Evolutionary conservation across 2,329 filamentous ascomycete genomes (phyloP).

Genomic region (Claviceps digitariae): DNA sequence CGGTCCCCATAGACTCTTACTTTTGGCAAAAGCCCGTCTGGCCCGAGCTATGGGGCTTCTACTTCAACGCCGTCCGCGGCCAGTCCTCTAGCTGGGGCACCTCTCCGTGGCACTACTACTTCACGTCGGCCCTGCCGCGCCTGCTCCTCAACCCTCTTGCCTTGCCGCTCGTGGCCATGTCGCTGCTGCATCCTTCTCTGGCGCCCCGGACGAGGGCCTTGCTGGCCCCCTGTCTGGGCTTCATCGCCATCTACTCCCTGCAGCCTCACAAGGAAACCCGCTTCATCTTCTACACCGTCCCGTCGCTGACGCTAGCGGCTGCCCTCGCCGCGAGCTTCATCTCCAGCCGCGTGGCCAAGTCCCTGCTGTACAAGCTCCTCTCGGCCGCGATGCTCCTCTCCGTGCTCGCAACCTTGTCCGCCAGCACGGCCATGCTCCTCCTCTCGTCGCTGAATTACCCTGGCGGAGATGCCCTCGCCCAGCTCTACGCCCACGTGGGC

Average conservation of each 20-base stretch:
- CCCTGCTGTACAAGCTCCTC: constrained; percentile 37
- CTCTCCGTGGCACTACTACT: constrained; percentile 77
- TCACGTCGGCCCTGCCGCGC: constrained; percentile 65
- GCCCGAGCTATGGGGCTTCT: constrained; percentile 83
- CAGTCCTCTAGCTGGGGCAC: constrained; percentile 80
- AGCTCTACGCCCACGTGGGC: constrained; percentile 28
- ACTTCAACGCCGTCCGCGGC: constrained; percentile 79
- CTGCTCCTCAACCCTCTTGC: constrained; percentile 69
- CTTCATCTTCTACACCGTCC: constrained; percentile 83
- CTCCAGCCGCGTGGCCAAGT: constrained; percentile 52
- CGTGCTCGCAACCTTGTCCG: constrained; percentile 42
- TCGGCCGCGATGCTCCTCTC: constrained; percentile 45
- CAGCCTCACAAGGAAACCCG: constrained; percentile 94
- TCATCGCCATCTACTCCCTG: constrained; percentile 67
- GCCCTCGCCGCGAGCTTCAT: constrained; percentile 61
- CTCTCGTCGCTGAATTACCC: constrained; percentile 88
- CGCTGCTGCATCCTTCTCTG: constrained; percentile 35
- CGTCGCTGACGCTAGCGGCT: constrained; percentile 64
- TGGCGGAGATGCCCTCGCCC: constrained; percentile 62
- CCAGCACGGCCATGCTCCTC: constrained; percentile 55
- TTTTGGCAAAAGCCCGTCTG: constrained; percentile 84
- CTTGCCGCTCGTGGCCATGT: constrained; percentile 39
- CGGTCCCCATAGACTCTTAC: constrained; percentile 72
- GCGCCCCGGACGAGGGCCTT: constrained; percentile 31
- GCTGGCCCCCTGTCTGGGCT: constrained; percentile 54